phyloP scores from a whole-genome alignment of 2,329 filamentous ascomycete genomes.

The Aspergillus carbonarius region DNA sequence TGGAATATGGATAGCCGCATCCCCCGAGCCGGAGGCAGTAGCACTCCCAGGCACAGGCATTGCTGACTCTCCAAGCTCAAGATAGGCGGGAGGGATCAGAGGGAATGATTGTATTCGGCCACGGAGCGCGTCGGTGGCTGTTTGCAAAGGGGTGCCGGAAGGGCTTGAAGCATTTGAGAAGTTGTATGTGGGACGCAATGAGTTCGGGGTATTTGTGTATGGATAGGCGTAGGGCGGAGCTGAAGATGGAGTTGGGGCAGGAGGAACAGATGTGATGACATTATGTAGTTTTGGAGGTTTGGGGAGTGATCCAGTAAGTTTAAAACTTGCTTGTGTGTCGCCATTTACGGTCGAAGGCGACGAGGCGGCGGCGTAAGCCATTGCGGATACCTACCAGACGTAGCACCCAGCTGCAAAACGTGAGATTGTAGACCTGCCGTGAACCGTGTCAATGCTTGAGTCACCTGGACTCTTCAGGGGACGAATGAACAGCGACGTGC shows the following conservation, averaged over 20 bases:
- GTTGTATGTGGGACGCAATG: conserved; percentile 25
- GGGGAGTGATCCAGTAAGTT: conserved; percentile 34
- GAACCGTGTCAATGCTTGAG: conserved; percentile 35
- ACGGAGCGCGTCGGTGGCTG: conserved; percentile 34
- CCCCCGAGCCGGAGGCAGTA: conserved; percentile 57
- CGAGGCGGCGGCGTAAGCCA: conserved; percentile 40
- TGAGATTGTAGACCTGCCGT: conserved; percentile 26
- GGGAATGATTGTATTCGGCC: conserved; percentile 28
- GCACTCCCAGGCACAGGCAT: conserved; percentile 47
- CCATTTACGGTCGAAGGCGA: conserved; percentile 38
- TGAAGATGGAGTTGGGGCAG: conserved; percentile 26
- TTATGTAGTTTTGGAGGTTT: conserved; percentile 36
- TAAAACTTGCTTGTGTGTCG: conserved; percentile 38
- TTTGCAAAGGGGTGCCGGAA: conserved; percentile 35
- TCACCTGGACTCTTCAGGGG: conserved; percentile 41
- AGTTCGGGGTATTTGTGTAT: conserved; percentile 30
- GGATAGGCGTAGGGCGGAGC: conserved; percentile 32
- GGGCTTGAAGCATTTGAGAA: conserved; percentile 38
- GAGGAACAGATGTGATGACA: conserved; percentile 34
- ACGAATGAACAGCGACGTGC: conserved; percentile 32
- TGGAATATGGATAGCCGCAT: conserved; percentile 54
- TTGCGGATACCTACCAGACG: conserved; percentile 32
- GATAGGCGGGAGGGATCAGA: conserved; percentile 49
- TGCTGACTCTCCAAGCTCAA: conserved; percentile 73
- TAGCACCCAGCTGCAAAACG: conserved; percentile 33